Conservation (phyloP, 2,329 filamentous ascomycete genomes). For the Hypoxylon sp. region DNA sequence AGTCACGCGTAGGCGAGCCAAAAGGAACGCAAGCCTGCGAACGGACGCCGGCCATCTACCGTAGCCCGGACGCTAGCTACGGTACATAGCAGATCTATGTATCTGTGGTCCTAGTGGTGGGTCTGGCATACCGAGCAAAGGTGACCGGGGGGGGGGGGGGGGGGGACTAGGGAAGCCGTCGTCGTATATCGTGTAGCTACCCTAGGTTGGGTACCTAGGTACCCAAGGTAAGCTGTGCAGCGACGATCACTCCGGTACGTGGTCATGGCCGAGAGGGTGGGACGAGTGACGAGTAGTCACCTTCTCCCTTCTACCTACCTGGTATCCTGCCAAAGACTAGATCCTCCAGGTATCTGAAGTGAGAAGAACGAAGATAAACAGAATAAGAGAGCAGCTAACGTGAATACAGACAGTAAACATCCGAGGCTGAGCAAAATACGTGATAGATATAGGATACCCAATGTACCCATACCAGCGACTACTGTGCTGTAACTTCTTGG, state of each 20-base stretch:
- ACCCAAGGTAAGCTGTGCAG: slow-evolving; percentile 15
- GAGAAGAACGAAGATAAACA: background rate
- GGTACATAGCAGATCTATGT: slow-evolving; percentile 15
- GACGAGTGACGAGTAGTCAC: slow-evolving; percentile 26
- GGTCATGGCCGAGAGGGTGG: slow-evolving; percentile 24
- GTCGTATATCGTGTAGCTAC: slow-evolving; percentile 9
- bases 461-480: slow-evolving; percentile 24
- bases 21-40: slow-evolving; percentile 25
- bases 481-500: slow-evolving; percentile 34
- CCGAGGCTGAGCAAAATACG: slow-evolving; percentile 10
- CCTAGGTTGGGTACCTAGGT: too few species aligned
- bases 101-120: slow-evolving; percentile 5
- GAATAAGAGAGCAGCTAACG: slow-evolving; percentile 15
- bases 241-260: slow-evolving; percentile 27
- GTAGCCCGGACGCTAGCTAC: slow-evolving; percentile 26
- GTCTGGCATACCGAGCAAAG: slow-evolving; percentile 31
- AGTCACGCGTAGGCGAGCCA: slow-evolving; percentile 21
- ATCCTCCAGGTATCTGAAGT: too few species aligned
- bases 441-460: slow-evolving; percentile 2
- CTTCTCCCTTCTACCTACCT: background rate
- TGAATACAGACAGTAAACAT: slow-evolving; percentile 30
- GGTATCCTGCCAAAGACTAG: too few species aligned
- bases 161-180: too few species aligned
- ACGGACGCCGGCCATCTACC: slow-evolving; percentile 31
- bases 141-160: slow-evolving; percentile 31